These are phyloP conservation scores for Drechslerella dactyloides DNA, from an alignment of 2,329 filamentous ascomycete species.

Conservation along the genomic window DNA sequence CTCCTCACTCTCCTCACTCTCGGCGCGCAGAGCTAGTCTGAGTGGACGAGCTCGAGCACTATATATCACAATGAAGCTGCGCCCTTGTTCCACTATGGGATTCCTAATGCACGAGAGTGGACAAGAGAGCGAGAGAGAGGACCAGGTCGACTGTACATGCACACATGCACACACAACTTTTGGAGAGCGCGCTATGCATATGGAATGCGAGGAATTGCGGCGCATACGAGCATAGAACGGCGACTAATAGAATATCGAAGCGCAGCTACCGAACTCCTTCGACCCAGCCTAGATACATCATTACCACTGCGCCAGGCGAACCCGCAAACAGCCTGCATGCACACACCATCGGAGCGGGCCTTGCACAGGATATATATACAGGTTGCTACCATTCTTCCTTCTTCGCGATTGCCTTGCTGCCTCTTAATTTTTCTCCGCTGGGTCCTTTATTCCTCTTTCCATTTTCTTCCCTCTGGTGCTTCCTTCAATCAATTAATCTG, in stretches of 20 bases:
- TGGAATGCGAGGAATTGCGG: conserved; percentile 41
- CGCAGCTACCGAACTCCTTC: conserved; percentile 33
- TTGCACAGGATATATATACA: background rate
- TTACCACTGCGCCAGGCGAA: too few relatives aligned
- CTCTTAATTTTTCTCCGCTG: too few relatives aligned
- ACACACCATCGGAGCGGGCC: background rate
- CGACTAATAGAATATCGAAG: conserved; percentile 21
- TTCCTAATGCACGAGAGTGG: background rate
- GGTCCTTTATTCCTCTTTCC: too few relatives aligned
- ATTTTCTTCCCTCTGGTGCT: conserved; percentile 1
- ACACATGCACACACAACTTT: too few relatives aligned
- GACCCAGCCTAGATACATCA: conserved; percentile 6
- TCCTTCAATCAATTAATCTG: too few relatives aligned
- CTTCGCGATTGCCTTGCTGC: background rate
- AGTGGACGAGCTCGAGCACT: background rate
- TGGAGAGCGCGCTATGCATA: conserved; percentile 6
- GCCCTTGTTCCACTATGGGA: background rate
- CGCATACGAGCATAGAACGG: conserved; percentile 28
- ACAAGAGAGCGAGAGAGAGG: background rate
- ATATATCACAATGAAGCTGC: conserved; percentile 46
- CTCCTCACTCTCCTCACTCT: background rate
- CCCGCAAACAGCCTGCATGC: conserved; percentile 12
- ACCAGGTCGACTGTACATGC: conserved; percentile 10
- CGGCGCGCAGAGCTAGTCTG: too few relatives aligned
- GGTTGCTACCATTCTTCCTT: conserved; percentile 28